A percentile compares a stretch with the other conserved stretches of the same genome.
Evolutionary conservation across 108 stramenopile genomes (phyloP).

Genomic region (Nitzschia inconspicua): DNA sequence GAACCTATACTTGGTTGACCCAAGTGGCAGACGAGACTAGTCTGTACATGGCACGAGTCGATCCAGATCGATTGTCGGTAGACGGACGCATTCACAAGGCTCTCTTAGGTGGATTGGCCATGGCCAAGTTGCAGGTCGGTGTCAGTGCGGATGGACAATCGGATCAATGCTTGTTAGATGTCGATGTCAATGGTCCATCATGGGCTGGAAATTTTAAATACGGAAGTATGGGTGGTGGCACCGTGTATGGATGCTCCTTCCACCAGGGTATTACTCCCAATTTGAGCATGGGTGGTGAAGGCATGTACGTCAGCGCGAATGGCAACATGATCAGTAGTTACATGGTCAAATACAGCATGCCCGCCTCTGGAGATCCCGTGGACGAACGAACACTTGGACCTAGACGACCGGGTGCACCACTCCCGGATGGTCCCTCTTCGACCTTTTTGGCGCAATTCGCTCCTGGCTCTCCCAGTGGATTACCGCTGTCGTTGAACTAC

Average conservation of each 20-base stretch:
- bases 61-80: slow-evolving; percentile 56
- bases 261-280: slow-evolving; percentile 65
- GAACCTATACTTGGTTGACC: slow-evolving; percentile 67
- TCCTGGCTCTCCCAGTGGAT: slow-evolving; percentile 41
- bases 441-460: slow-evolving; percentile 68
- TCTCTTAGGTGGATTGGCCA: slow-evolving; percentile 62
- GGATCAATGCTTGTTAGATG: slow-evolving; percentile 72
- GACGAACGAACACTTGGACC: not conserved
- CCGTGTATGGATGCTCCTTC: slow-evolving; percentile 72
- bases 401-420: slow-evolving; percentile 13
- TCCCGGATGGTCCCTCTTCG: slow-evolving; percentile 25
- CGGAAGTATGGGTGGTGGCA: slow-evolving; percentile 82
- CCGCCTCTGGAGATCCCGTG: not conserved
- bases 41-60: slow-evolving; percentile 60
- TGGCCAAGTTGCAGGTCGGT: slow-evolving; percentile 70
- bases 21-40: slow-evolving; percentile 81
- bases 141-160: slow-evolving; percentile 47
- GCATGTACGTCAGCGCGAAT: slow-evolving; percentile 81
- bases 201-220: slow-evolving; percentile 89
- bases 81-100: slow-evolving; percentile 78
- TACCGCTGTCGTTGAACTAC: slow-evolving; percentile 55
- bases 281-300: slow-evolving; percentile 78
- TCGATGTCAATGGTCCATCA: slow-evolving; percentile 67
- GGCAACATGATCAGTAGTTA: slow-evolving; percentile 62
- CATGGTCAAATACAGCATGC: slow-evolving; percentile 56